A percentile compares a stretch with the other conserved stretches of the same genome.
phyloP scores from a whole-genome alignment of 2,329 filamentous ascomycete genomes.

The Pseudofabraea citricarpa region DNA sequence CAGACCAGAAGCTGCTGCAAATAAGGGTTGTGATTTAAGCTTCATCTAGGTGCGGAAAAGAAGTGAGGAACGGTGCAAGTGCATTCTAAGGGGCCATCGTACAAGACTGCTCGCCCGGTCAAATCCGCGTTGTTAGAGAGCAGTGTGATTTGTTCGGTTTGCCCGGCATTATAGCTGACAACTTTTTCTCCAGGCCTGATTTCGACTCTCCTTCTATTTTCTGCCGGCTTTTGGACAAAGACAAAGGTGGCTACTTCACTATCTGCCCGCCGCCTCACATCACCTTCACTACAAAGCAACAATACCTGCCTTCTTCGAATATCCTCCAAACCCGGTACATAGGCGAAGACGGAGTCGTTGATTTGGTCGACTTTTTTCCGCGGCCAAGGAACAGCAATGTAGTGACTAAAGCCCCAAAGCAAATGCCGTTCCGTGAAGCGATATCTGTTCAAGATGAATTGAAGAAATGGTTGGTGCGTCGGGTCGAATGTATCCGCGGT shows the following conservation, averaged over 20 bases:
- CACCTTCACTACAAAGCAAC: slow-evolving; percentile 67
- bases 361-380: slow-evolving; percentile 72
- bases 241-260: slow-evolving; percentile 70
- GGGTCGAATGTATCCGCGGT: slow-evolving; percentile 69
- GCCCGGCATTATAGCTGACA: neutral
- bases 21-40: no score
- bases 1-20: no score
- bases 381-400: slow-evolving; percentile 57
- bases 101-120: no score
- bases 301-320: slow-evolving; percentile 71
- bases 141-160: slow-evolving; percentile 2
- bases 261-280: slow-evolving; percentile 51
- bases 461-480: slow-evolving; percentile 66
- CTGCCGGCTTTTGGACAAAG: slow-evolving; percentile 67
- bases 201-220: slow-evolving; percentile 76
- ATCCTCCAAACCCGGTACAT: slow-evolving; percentile 76
- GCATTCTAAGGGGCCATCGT: no score
- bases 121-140: no score
- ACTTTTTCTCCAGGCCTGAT: slow-evolving; percentile 51
- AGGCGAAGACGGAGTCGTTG: slow-evolving; percentile 68
- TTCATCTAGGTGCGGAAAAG: no score
- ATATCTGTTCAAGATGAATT: slow-evolving; percentile 53
- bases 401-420: slow-evolving; percentile 40
- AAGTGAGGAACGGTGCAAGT: no score
- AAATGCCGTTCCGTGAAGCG: slow-evolving; percentile 49